A percentile compares a stretch with the other conserved stretches of the same genome.
Evolutionary conservation across 1,284 basidiomycete species (phyloP).

Genomic region (Trichosporon faecale): DNA sequence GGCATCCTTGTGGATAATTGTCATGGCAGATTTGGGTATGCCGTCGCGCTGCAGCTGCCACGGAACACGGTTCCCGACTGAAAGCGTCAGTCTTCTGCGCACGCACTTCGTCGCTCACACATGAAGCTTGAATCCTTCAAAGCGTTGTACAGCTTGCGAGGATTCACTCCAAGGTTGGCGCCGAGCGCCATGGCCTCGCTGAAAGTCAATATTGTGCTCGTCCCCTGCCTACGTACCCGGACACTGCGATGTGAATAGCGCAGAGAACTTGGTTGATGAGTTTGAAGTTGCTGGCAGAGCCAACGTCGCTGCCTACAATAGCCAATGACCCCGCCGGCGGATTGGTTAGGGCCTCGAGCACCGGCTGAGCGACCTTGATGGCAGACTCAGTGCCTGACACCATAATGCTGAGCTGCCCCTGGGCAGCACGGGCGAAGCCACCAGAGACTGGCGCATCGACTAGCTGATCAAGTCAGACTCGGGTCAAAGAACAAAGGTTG

Average conservation of each 20-base stretch:
- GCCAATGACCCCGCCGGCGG: neutral
- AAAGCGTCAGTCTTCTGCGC: neutral
- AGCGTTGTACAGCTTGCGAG: constrained; percentile 35
- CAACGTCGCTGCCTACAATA: neutral
- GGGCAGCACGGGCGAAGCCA: neutral
- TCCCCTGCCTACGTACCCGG: neutral
- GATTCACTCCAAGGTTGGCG: constrained; percentile 43
- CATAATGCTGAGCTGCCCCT: neutral
- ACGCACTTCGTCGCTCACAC: constrained; percentile 31
- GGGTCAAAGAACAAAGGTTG: neutral
- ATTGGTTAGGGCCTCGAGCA: neutral
- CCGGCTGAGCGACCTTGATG: neutral
- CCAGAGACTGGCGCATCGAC: neutral
- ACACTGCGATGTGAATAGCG: neutral
- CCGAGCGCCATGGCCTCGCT: constrained; percentile 49
- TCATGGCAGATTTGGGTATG: constrained; percentile 42
- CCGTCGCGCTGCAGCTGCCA: constrained; percentile 40
- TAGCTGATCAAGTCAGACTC: neutral
- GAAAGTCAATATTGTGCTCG: constrained; percentile 4
- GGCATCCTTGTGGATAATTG: constrained; percentile 45
- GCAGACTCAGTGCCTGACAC: neutral
- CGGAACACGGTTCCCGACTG: constrained; percentile 42
- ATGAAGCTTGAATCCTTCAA: constrained; percentile 50
- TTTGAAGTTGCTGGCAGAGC: neutral
- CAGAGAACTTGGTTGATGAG: neutral